Conservation (phyloP, 148 eudicot genomes). For the Silene conica region DNA sequence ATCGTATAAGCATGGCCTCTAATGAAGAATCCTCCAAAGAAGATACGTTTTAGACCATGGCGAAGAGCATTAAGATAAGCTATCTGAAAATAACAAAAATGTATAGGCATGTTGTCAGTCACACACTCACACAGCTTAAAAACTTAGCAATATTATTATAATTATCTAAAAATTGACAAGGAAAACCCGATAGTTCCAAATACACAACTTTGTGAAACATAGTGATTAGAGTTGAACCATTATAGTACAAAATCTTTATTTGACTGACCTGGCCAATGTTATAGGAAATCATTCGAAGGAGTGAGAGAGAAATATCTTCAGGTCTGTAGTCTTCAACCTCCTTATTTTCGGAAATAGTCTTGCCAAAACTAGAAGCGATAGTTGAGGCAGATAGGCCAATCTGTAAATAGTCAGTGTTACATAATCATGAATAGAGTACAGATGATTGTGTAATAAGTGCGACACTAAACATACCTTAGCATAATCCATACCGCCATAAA, state of each 20-base stretch:
- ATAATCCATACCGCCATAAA: constrained; percentile 94
- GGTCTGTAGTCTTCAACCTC: constrained; percentile 89
- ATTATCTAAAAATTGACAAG: background rate
- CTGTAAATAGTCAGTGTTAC: constrained; percentile 33
- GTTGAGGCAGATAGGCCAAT: constrained; percentile 98
- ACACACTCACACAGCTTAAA: background rate
- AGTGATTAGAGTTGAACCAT: too few relatives aligned
- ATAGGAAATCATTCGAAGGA: constrained; percentile 93
- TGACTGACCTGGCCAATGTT: constrained; percentile 90
- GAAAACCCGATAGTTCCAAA: background rate
- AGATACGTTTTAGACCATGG: constrained; percentile 88
- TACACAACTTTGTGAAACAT: background rate
- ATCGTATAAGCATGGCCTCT: constrained; percentile 99
- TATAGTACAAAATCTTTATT: background rate
- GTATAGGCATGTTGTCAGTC: background rate
- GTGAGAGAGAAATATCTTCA: constrained; percentile 97
- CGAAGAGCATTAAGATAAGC: constrained; percentile 87
- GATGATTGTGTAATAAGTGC: background rate
- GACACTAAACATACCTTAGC: constrained; percentile 48
- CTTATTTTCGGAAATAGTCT: constrained; percentile 81
- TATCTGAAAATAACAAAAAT: constrained; percentile 42
- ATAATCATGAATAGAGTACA: background rate
- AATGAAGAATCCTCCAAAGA: constrained; percentile 97
- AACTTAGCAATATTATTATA: background rate
- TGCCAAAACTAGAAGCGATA: constrained; percentile 99